Base-by-base conservation (phyloP, 768 basidiomycete species). In the Lyophyllum atratum region DNA sequence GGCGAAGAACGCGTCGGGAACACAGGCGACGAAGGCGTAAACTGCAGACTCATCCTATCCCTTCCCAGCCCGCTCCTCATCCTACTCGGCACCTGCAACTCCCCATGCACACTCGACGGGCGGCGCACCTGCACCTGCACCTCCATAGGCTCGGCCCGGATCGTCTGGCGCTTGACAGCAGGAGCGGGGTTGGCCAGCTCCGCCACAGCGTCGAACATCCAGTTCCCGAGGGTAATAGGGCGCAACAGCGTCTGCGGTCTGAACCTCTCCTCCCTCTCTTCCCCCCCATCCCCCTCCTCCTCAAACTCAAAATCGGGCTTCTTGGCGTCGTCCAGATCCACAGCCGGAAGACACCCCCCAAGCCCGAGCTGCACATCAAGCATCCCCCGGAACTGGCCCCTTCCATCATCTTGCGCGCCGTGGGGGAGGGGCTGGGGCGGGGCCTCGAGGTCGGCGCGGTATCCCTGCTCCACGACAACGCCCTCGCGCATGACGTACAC, bases 401-500 rank as follows among this genome's bases (percentile, higher is more conserved):
- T 72, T 9, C 67, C 70, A 0, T 58, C 66, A 2, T 58, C 54
- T 5, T 22, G 73, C 68, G 29, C 29, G 39, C 5, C 39, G 39
- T 40, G 34, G 6, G 24, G 51, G 24, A 8, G 15, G 31, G 54
- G 49, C 49, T 49, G 48, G 8, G 71, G 62, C 3, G 66, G 72
- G 15, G 61, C 69, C 67, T 93, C 91, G 49, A 98, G 80, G 66
- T 96, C 95, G 1, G 71, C 72, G 1, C 94, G 84, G 71, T 85
- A 96, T 0, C 97, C 97, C 64, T 93, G 90, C 68, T 98, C 93
- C 46, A 88, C 88, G 28, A 97, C 84, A 0, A 68, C 63, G 0
- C 95, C 96, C 19, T 85, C 79, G 62, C 86, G 85, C 77, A 98
- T 86, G 2, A 98, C 91, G 68, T 98, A 97, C 12, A 97, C 92